Evolutionary conservation across 805 yeast genomes (phyloP), one percentile per base, ranked within the genome.

Genomic region (Cyberlindnera subsufficiens): DNA sequence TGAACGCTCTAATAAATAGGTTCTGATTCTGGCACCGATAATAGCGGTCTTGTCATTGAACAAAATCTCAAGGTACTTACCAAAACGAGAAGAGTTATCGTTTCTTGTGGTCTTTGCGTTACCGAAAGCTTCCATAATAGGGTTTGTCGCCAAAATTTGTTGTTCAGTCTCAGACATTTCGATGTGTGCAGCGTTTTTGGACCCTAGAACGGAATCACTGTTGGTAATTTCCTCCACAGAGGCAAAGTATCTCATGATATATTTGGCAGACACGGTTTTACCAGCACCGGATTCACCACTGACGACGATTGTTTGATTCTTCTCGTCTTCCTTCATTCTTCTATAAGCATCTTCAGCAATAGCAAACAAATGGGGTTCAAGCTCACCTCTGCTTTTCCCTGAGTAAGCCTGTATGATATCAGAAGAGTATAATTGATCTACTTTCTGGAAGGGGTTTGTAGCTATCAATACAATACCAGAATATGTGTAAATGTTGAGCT

Each of bases 251-350:
- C 98, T 80, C 98, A 91, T 91, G 51, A 91, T 91, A 64, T 86
- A 91, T 63, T 91, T 91, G 32, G 99, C 99, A 49, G 93, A 82
- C 34, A 91, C 98, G 5, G 98, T 93, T 59, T 91, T 93, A 64
- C 99, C 99, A 25, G 99, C 98, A 65, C 99, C 99, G 6, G 96
- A 86, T 67, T 91, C 99, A 67, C 99, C 99, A 54, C 90, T 80
- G 15, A 91, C 98, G 15, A 91, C 96, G 49, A 91, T 90, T 1
- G 99, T 91, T 67, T 91, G 99, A 67, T 91, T 90, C 54, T 78
- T 74, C 33, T 77, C 70, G 55, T 88, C 95, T 38, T 82, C 74
- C 57, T 86, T 84, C 99, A 91, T 91, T 60, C 95, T 83, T 56
- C 96, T 75, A 63, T 89, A 90, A 6, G 98, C 97, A 58, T 93